Percentiles rank a stretch among this genome's conserved stretches.
Conservation (phyloP, 441 rosid species). For the Eruca vesicaria region DNA sequence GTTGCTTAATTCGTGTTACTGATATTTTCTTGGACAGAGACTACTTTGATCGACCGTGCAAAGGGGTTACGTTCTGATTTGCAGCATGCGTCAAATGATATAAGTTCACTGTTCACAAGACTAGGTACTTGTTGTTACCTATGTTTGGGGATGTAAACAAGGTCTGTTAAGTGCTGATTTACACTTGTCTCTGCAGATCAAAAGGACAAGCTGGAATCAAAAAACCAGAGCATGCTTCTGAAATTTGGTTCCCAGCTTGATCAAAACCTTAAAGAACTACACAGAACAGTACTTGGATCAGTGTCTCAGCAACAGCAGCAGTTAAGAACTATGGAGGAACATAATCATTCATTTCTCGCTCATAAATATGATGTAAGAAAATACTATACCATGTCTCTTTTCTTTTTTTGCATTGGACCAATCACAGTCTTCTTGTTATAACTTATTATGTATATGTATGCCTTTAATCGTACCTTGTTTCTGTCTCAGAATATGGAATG, state of each 20-base stretch:
- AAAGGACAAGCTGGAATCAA: slow-evolving; percentile 76
- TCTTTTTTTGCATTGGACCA: neutral
- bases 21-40: slow-evolving; percentile 47
- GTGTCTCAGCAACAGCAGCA: slow-evolving; percentile 86
- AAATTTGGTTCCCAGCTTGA: slow-evolving; percentile 88
- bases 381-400: neutral
- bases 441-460: no score
- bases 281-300: slow-evolving; percentile 69
- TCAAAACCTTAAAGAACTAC: slow-evolving; percentile 64
- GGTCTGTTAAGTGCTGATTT: slow-evolving; percentile 1
- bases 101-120: slow-evolving; percentile 61
- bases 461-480: no score
- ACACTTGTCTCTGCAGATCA: slow-evolving; percentile 45
- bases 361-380: slow-evolving; percentile 78
- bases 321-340: slow-evolving; percentile 81
- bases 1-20: neutral
- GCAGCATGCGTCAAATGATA: slow-evolving; percentile 77
- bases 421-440: no score
- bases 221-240: slow-evolving; percentile 64
- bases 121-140: slow-evolving; percentile 50
- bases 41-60: slow-evolving; percentile 56
- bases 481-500: no score
- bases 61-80: slow-evolving; percentile 67
- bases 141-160: neutral
- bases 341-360: slow-evolving; percentile 60